Evolutionary conservation across 2,329 filamentous ascomycete genomes (phyloP).

Genomic region (Botryotinia globosa): DNA sequence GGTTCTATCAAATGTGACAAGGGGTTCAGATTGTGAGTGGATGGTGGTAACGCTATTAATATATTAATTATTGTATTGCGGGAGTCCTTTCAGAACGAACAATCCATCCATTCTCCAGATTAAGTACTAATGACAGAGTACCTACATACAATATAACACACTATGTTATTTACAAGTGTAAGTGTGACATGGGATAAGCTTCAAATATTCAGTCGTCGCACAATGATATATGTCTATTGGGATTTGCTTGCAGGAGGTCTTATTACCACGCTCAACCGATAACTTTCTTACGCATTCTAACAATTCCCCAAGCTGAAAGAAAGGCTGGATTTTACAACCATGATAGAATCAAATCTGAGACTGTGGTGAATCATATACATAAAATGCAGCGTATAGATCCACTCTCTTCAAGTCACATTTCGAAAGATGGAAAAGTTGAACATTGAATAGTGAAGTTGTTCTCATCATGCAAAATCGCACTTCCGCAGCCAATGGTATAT

Average conservation of each 20-base stretch:
- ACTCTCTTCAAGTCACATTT: neutral
- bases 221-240: neutral
- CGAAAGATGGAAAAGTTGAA: neutral
- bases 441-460: neutral
- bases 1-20: neutral
- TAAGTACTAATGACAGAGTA: neutral
- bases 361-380: neutral
- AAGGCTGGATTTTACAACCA: neutral
- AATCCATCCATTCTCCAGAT: neutral
- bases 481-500: conserved; percentile 31
- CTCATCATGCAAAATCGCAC: conserved; percentile 9
- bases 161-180: neutral
- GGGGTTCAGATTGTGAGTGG: neutral
- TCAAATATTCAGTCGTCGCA: neutral
- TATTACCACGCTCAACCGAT: neutral
- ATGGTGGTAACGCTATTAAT: conserved; percentile 4
- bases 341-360: neutral
- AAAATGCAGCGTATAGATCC: neutral
- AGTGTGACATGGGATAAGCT: neutral
- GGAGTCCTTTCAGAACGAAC: neutral
- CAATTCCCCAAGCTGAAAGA: neutral
- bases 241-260: conserved; percentile 4
- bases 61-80: no score
- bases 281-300: neutral
- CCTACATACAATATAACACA: no score